Percentiles rank a stretch among this genome's conserved stretches.
These are phyloP conservation scores for Dendrostoma leiphaemia DNA, from an alignment of 2,329 filamentous ascomycete species.

Conservation along the genomic window DNA sequence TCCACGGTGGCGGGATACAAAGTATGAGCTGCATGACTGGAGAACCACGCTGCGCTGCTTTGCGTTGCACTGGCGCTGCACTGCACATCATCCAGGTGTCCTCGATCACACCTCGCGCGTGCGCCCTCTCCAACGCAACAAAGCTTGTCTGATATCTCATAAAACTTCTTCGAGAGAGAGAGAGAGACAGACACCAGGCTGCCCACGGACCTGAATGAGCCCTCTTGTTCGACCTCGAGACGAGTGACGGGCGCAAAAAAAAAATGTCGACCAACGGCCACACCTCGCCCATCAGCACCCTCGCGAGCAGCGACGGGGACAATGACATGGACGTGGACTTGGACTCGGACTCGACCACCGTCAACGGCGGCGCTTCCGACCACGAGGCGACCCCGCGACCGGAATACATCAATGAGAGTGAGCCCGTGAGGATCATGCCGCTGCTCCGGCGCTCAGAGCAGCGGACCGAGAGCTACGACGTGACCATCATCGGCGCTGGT, in stretches of 20 bases:
- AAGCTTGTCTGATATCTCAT: no score
- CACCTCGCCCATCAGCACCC: slow-evolving; percentile 7
- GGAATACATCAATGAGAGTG: slow-evolving; percentile 15
- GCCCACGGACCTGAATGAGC: no score
- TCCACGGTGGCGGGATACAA: no score
- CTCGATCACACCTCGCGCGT: no score
- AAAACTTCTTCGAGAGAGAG: no score
- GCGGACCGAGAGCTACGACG: slow-evolving; percentile 36
- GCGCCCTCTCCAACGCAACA: no score
- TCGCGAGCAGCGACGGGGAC: slow-evolving; percentile 15
- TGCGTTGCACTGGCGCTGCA: no score
- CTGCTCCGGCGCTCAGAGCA: slow-evolving; percentile 46
- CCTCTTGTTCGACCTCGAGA: no score
- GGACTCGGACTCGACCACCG: slow-evolving; percentile 13
- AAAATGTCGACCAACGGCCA: not conserved
- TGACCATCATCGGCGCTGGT: slow-evolving; percentile 52
- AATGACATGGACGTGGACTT: slow-evolving; percentile 16
- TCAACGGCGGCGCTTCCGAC: slow-evolving; percentile 3
- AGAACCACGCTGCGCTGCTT: not conserved
- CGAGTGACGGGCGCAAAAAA: not conserved
- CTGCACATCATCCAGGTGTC: no score
- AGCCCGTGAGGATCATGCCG: slow-evolving; percentile 13
- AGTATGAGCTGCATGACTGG: no score
- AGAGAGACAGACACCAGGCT: not conserved
- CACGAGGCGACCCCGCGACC: slow-evolving; percentile 11